Evolutionary conservation across 129 eudicot species (phyloP).

Genomic region (Dittrichia graveolens): DNA sequence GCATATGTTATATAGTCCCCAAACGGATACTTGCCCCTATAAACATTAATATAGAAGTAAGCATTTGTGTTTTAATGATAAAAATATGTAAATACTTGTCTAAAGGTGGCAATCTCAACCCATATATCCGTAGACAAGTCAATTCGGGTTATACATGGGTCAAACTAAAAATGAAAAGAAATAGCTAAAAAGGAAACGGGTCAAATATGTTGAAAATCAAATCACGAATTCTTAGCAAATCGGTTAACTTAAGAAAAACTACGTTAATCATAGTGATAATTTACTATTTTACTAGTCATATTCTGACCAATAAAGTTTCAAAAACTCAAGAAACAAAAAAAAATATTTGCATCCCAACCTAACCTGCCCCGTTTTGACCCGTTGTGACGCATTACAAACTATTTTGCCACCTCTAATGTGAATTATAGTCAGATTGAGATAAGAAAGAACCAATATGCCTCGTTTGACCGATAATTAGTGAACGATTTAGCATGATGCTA

Average conservation of each 20-base stretch:
- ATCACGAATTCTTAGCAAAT: no score
- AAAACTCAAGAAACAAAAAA: background rate
- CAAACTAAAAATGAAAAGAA: background rate
- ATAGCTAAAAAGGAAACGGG: background rate
- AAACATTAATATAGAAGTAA: constrained; percentile 14
- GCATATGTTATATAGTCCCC: constrained; percentile 48
- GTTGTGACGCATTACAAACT: background rate
- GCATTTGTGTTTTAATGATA: background rate
- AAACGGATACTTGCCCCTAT: constrained; percentile 55
- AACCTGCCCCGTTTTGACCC: background rate
- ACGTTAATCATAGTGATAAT: no score
- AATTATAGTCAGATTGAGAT: constrained; percentile 17
- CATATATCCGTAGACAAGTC: no score
- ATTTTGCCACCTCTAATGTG: constrained; percentile 6
- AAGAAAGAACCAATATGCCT: constrained; percentile 57
- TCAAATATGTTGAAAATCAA: background rate
- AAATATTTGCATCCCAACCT: background rate
- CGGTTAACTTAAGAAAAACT: no score
- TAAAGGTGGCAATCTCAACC: background rate
- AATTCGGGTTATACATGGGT: background rate
- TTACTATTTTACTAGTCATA: background rate
- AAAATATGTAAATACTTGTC: background rate
- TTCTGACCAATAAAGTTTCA: no score
- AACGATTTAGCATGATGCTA: constrained; percentile 59
- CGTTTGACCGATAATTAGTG: constrained; percentile 58